These are phyloP conservation scores for Talaromyces borbonicus DNA, from an alignment of 495 filamentous ascomycete species.

Conservation along the genomic window DNA sequence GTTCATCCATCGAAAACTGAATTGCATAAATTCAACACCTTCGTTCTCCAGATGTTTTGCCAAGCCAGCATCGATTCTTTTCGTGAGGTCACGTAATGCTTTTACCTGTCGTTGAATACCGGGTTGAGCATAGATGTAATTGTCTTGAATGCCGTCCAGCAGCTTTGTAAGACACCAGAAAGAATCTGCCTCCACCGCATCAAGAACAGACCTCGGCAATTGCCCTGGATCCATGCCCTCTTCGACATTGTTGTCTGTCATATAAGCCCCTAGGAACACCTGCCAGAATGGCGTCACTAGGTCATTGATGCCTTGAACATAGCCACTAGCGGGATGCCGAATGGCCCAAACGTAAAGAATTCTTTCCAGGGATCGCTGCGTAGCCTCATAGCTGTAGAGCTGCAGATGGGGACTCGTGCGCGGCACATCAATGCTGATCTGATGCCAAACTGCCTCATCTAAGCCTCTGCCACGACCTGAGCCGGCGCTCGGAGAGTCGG, in stretches of 20 bases:
- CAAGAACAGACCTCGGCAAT: constrained; percentile 78
- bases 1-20: constrained; percentile 99
- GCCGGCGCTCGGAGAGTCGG: constrained; percentile 22
- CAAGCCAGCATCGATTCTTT: constrained; percentile 74
- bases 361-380: constrained; percentile 82
- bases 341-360: constrained; percentile 98
- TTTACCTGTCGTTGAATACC: constrained; percentile 91
- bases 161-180: constrained; percentile 98
- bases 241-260: constrained; percentile 85
- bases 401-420: constrained; percentile 93
- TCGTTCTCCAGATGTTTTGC: constrained; percentile 83
- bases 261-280: constrained; percentile 89
- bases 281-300: constrained; percentile 97
- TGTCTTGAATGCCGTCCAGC: constrained; percentile 95
- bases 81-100: constrained; percentile 78
- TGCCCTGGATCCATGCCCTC: constrained; percentile 94
- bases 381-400: constrained; percentile 91
- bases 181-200: constrained; percentile 94
- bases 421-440: constrained; percentile 97
- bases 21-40: constrained; percentile 96
- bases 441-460: constrained; percentile 95
- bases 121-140: constrained; percentile 95
- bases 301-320: constrained; percentile 98
- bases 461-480: constrained; percentile 58
- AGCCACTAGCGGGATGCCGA: constrained; percentile 90